Evolutionary conservation across 2,329 filamentous ascomycete species (phyloP), one percentile per base, ranked within the genome.

Genomic region (Penicillium sp.): DNA sequence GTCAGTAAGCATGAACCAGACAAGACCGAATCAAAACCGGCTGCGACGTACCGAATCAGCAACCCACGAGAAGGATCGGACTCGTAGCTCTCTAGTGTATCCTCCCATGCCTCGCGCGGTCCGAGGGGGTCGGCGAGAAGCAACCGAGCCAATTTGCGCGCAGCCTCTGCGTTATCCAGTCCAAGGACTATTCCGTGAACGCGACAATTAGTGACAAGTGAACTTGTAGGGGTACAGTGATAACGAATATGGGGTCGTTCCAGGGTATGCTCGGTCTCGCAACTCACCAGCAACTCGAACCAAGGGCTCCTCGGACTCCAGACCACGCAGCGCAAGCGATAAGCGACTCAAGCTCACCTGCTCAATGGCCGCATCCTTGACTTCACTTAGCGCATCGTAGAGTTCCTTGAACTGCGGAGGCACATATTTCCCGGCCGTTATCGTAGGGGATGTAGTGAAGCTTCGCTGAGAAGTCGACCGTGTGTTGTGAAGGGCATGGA

Each of bases 41-140:
- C 11, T 9, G n/a, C 32, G 28, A 35, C 50, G 35, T 83, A 77
- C 58, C 82, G 77, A 49, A 90, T 75, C 13, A 90, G 71, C 47
- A 90, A 66, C 2, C 85, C 84, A 51, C 74, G 74, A 28, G 70
- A 65, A 27, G 73, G 66, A 48, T 62, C 64, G 54, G 79, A 74
- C 51, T 78, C 74, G 9, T 64, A 62, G 9, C 60, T 57, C 29
- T 78, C 74, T 50, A 90, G 65, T 49, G 81, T 72, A 59, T 73
- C 72, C 66, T 90, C 86, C 86, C 86, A 90, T 26, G 74, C 66
- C 54, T 82, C 76, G 54, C 80, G 76, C 4, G 77, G 69, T 34
- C 75, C 75, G 54, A 90, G 68, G 4, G 86, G 85, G 65, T 90
- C 86, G 2, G 84, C 83, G 1, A 90, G 72, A 9, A 89, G 69